Evolutionary conservation across 306 rosid species (phyloP).

Genomic region (Medicago ruthenica): DNA sequence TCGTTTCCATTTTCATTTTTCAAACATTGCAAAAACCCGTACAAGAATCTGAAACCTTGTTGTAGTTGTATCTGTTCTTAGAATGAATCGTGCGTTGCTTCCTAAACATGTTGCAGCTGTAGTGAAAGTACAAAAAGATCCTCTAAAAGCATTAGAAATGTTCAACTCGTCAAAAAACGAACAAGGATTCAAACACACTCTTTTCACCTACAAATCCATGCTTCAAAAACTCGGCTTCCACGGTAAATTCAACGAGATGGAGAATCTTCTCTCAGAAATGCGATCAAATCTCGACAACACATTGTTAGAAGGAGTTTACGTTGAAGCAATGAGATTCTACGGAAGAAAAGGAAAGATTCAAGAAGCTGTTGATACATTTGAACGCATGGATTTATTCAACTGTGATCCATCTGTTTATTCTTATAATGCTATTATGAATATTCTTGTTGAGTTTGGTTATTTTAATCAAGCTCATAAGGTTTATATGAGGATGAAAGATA

Average conservation of each 20-base stretch:
- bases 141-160: constrained; percentile 73
- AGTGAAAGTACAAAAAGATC: constrained; percentile 68
- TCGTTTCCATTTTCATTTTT: background rate
- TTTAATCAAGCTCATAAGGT: constrained; percentile 79
- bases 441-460: constrained; percentile 66
- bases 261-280: constrained; percentile 64
- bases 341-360: constrained; percentile 84
- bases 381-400: constrained; percentile 81
- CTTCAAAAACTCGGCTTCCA: constrained; percentile 80
- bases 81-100: constrained; percentile 67
- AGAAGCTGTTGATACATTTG: constrained; percentile 80
- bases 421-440: constrained; percentile 78
- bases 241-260: constrained; percentile 79
- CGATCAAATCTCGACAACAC: constrained; percentile 58
- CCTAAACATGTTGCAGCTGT: constrained; percentile 83
- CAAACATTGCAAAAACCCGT: background rate
- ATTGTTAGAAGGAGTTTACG: constrained; percentile 74
- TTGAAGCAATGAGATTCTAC: constrained; percentile 74
- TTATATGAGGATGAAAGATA: constrained; percentile 77
- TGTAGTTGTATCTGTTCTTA: background rate
- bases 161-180: constrained; percentile 75
- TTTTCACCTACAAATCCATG: constrained; percentile 72
- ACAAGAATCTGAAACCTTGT: background rate
- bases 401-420: constrained; percentile 81
- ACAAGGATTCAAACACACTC: constrained; percentile 79